Evolutionary conservation across 805 yeast genomes (phyloP).

Genomic region (Spencermartinsiella europaea): DNA sequence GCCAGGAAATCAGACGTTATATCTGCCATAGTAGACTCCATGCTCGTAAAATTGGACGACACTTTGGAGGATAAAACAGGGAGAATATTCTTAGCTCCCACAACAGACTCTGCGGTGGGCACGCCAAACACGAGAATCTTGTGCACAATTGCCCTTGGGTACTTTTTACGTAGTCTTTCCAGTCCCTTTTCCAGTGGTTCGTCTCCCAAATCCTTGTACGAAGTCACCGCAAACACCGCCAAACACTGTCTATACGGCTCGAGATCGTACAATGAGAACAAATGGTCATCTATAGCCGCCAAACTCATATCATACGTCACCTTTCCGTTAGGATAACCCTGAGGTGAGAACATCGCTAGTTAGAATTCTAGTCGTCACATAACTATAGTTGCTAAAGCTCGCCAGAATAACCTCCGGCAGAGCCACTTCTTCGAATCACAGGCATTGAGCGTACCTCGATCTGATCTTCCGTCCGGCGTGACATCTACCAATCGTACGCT

Average conservation of each 20-base stretch:
- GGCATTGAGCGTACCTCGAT: no score
- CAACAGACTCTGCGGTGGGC: slow-evolving; percentile 11
- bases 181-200: slow-evolving; percentile 29
- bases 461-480: slow-evolving; percentile 51
- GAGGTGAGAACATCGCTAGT: slow-evolving; percentile 65
- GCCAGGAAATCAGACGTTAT: slow-evolving; percentile 58
- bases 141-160: slow-evolving; percentile 40
- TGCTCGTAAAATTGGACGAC: slow-evolving; percentile 30
- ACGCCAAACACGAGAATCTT: slow-evolving; percentile 40
- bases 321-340: slow-evolving; percentile 74
- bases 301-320: slow-evolving; percentile 53
- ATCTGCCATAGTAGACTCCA: slow-evolving; percentile 70
- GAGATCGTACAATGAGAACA: slow-evolving; percentile 68
- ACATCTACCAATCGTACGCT: slow-evolving; percentile 75
- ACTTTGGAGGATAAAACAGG: slow-evolving; percentile 26
- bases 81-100: slow-evolving; percentile 14
- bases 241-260: slow-evolving; percentile 84
- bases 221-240: slow-evolving; percentile 41
- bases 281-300: slow-evolving; percentile 46
- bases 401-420: no score
- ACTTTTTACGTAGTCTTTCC: slow-evolving; percentile 39
- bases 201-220: slow-evolving; percentile 22
- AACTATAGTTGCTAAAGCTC: no score
- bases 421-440: no score
- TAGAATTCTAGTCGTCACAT: no score